Base-by-base conservation (phyloP, 192 early-diverging fungal species). In the Podila epicladia region DNA sequence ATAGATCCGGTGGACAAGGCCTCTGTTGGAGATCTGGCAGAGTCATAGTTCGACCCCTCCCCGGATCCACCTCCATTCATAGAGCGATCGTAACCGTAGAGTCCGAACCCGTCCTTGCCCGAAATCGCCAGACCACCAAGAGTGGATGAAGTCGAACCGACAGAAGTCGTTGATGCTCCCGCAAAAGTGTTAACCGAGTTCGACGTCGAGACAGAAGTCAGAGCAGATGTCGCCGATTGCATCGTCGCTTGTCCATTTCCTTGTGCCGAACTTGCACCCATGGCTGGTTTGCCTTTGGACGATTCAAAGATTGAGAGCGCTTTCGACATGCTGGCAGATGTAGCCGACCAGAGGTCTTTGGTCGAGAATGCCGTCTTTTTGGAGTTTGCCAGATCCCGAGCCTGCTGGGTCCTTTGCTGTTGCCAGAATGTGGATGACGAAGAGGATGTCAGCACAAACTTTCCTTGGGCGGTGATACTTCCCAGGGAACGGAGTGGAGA, bases 271-370 rank as follows among this genome's bases (percentile, higher is more conserved):
- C 37, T 26, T 19, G 33, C 53, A 45, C 41, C 41, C 32, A 49
- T 41, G n/a, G 6, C 9, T 0, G 75, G 41, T 15, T 53, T 67
- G 24, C 22, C 73, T 31, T 80, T 80, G 11, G 59, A 63, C 1
- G 77, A 73, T 19, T 80, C 77, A 55, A 80, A 80, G 3, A 80
- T 41, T 2, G 77, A 68, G 0, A 80, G 62, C 2, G 77, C 77
- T 32, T 80, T 80, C 1, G 77, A 80, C 77, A 80, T 80, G 29
- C 77, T 61, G 6, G 77, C 77, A 15, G 77, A 80, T 19, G 77
- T 80, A 2, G 77, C 77, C 8, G 77, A 80, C 77, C 77, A 80
- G n/a, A 80, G 62, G 33, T 80, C 77, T 38, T 80, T 80, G 15
- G 77, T 80, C 6, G 77, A 73, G 48, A 80, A 80, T 5, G 77